phyloP scores from a whole-genome alignment of 345 rosid genomes.

The Heritiera littoralis region DNA sequence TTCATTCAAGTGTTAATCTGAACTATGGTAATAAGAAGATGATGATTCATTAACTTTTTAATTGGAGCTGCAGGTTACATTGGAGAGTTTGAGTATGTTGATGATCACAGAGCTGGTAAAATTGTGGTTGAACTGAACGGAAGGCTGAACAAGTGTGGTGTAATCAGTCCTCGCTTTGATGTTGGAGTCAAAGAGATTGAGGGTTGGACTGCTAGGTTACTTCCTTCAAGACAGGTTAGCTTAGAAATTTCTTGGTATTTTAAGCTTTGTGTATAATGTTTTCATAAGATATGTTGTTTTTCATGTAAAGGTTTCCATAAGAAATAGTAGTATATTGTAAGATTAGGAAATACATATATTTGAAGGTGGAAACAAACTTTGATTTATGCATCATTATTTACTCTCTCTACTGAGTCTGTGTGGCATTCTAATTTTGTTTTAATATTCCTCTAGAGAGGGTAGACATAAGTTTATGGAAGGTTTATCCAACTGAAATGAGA shows the following conservation, averaged over 20 bases:
- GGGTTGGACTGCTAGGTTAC: too few relatives aligned
- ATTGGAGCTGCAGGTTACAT: conserved; percentile 39
- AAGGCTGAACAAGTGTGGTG: too few relatives aligned
- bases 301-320: too few relatives aligned
- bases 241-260: background rate
- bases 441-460: background rate
- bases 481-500: background rate
- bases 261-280: background rate
- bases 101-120: too few relatives aligned
- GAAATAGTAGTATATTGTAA: too few relatives aligned
- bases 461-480: background rate
- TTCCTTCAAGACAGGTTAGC: background rate
- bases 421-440: background rate
- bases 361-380: background rate
- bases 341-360: background rate
- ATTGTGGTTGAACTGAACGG: too few relatives aligned
- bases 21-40: background rate
- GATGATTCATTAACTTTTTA: background rate
- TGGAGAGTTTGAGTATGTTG: too few relatives aligned
- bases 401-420: background rate
- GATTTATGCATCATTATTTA: background rate
- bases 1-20: background rate
- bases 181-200: conserved; percentile 21
- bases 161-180: too few relatives aligned
- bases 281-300: background rate